Evolutionary conservation across 129 eudicot genomes (phyloP), one percentile per base, ranked within the genome.

Genomic region (Lactuca sativa): DNA sequence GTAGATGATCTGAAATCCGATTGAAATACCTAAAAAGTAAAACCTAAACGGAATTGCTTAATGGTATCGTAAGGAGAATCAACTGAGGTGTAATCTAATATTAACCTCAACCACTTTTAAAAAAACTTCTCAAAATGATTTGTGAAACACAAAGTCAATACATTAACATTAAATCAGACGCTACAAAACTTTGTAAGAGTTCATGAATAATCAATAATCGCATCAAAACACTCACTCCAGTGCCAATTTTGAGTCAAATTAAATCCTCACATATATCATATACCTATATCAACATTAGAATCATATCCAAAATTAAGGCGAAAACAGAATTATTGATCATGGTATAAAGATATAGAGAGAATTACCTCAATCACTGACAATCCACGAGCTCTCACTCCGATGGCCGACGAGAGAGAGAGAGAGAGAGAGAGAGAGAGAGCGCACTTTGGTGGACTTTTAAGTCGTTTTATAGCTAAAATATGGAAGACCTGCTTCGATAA

Each of bases 401-500:
- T 58, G 65, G 75, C 66, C 40, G 47, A 58, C 34, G 14, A 4
- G 18, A 15, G 25, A 52, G 51, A 11, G 56, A 64, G 17, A 67
- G 72, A 25, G 66, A 9, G 38, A 12, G 41, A 49, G 12, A 7
- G 43, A 43, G 10, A 65, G 40, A 67, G 72, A 67, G 61, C 16
- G 18, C 43, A 53, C 63, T 43, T 70, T 70, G 59, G 67, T 70
- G 75, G 75, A 70, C 66, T 70, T 58, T 70, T 10, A 36, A 44
- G 66, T 31, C 75, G 3, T 70, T 70, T 70, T 70, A 70, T 58
- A 70, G 67, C 75, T 43, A 58, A 70, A 70, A 70, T n/a, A 36
- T 59, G 30, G 54, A 70, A 58, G 58, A 43, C 52, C 38, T 69
- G 38, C 36, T 38, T 56, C 40, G 44, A 69, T 25, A 30, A 69